A percentile compares a stretch with the other conserved stretches of the same genome.
phyloP scores from a whole-genome alignment of 2,329 filamentous ascomycete genomes.

The Magnaporthiopsis rhizophila region DNA sequence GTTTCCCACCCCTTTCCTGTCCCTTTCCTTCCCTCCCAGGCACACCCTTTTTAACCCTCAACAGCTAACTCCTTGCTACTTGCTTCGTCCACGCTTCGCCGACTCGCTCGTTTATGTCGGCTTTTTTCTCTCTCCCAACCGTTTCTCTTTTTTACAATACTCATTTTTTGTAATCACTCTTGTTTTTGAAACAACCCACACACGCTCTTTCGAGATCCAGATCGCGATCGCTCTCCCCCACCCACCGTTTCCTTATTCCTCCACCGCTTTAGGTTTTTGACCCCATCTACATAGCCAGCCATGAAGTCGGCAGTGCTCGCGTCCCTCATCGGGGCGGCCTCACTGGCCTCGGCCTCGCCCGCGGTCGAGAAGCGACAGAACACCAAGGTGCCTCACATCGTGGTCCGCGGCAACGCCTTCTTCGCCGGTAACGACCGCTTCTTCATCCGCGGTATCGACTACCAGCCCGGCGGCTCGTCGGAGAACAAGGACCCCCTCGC shows the following conservation, averaged over 20 bases:
- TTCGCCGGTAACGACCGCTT: constrained; percentile 45
- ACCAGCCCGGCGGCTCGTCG: constrained; percentile 54
- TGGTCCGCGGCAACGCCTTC: constrained; percentile 52
- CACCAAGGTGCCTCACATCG: constrained; percentile 35
- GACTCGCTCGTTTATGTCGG: constrained; percentile 8
- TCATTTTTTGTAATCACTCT: constrained; percentile 6
- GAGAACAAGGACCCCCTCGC: constrained; percentile 65
- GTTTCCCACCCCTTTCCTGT: constrained; percentile 7
- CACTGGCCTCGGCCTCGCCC: constrained; percentile 36
- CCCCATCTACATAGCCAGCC: constrained; percentile 15
- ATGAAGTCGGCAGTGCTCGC: constrained; percentile 43
- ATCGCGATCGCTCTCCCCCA: neutral
- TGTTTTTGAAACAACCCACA: constrained; percentile 7
- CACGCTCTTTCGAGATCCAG: constrained; percentile 4
- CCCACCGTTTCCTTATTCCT: constrained; percentile 3
- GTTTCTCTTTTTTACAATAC: neutral
- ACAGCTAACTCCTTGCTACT: neutral
- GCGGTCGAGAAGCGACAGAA: constrained; percentile 41
- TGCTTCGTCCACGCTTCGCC: neutral
- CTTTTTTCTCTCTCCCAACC: neutral
- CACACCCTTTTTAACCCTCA: neutral
- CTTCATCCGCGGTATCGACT: constrained; percentile 54
- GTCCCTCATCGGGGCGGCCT: constrained; percentile 38
- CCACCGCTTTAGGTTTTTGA: neutral
- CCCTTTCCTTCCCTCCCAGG: neutral